Base-by-base conservation (phyloP, 2,329 filamentous ascomycete genomes). In the Pseudocercospora musae region DNA sequence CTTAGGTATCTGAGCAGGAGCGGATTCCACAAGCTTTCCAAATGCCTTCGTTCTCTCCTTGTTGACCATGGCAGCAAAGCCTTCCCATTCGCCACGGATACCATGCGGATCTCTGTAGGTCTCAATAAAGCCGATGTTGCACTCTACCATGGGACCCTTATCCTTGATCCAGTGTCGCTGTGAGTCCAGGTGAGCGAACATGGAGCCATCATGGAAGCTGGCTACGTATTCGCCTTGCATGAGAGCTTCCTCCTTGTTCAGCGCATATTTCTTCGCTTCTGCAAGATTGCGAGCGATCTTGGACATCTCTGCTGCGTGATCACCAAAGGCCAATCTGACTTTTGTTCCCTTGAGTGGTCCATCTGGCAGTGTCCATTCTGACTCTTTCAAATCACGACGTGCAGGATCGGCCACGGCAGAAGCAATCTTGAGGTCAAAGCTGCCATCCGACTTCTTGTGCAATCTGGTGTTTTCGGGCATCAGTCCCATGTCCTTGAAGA, bases 1-100 rank as follows among this genome's bases (percentile, higher is more conserved):
- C 65, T 96, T 87, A 6, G 92, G 91, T 57, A 99, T 97, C 74
- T 96, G 88, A 50, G 82, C 81, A 10, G 92, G 89, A 0, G 95
- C 93, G 25, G 88, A 88, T 20, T 88, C 84, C 4, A 98, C 95
- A 1, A 98, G 85, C 69, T 90, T 89, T 7, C 89, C 89, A 73
- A 98, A 98, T 0, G 93, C 91, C 62, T 85, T 85, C 0, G 94
- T 99, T 20, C 94, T 88, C 75, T 97, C 94, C 72, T 94, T 83
- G 78, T 98, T 98, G 50, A 98, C 89, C 77, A 91, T 80, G 63
- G 79, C 77, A 6, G 77, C 78, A 56, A 84, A 82, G 9, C 80
- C 82, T 72, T 68, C 71, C 78, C 80, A 85, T 63, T 85, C 82
- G 10, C 80, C 80, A 48, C 82, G 78, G 18, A 82, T 79, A 21